Conservation (phyloP, 1,284 basidiomycete species). For the Spongiforma sp. region DNA sequence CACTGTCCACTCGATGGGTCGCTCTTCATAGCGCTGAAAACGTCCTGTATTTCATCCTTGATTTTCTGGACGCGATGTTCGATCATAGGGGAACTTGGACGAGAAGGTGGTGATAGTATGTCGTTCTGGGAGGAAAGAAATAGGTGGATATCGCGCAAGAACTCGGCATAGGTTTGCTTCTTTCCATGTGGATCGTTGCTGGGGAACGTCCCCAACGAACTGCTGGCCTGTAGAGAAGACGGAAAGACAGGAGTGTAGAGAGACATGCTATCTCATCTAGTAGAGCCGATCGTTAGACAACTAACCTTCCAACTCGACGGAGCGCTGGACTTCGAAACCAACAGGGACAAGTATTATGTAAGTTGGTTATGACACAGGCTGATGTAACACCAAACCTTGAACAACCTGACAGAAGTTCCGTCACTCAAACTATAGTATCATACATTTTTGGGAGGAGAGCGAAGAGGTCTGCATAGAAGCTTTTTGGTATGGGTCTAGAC, state of each 20-base stretch:
- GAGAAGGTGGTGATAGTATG: conserved; percentile 36
- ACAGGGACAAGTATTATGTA: conserved; percentile 19
- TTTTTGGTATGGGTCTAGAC: neutral
- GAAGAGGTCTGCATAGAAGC: too few species aligned
- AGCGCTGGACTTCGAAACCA: neutral
- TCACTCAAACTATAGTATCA: conserved; percentile 11
- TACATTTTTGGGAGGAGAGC: neutral
- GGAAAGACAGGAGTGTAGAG: conserved; percentile 42
- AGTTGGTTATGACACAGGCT: neutral
- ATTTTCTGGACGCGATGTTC: conserved; percentile 29
- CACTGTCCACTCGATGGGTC: conserved; percentile 29
- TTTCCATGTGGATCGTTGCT: conserved; percentile 7
- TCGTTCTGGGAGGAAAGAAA: conserved; percentile 39
- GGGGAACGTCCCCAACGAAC: conserved; percentile 10
- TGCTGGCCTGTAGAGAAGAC: conserved; percentile 15
- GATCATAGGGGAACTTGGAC: conserved; percentile 30
- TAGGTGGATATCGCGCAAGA: conserved; percentile 36
- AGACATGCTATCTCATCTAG: conserved; percentile 38
- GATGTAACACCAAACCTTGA: too few species aligned
- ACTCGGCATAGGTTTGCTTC: conserved; percentile 30
- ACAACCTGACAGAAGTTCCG: too few species aligned
- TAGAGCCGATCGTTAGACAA: too few species aligned
- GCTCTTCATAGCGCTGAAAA: conserved; percentile 17
- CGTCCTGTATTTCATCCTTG: conserved; percentile 24
- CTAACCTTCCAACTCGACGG: too few species aligned